Conservation (phyloP, 2,329 filamentous ascomycete species). For the Phaeomoniella chlamydospora region DNA sequence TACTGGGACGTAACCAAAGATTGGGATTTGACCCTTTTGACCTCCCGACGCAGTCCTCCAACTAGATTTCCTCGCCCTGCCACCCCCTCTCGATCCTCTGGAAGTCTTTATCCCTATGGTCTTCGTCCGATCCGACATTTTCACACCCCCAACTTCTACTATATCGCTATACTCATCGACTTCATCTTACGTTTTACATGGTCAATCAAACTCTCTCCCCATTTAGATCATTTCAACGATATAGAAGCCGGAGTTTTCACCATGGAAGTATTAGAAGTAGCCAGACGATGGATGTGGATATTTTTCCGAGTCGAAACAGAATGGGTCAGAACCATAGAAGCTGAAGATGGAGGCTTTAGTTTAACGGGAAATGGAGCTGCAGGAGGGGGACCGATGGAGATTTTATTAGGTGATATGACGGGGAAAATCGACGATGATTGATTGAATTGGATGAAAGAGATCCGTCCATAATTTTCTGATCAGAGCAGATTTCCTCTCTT, state of each 20-base stretch:
- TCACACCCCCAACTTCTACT: conserved; percentile 61
- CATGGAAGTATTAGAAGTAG: conserved; percentile 74
- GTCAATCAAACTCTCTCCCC: conserved; percentile 73
- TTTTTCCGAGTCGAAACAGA: conserved; percentile 93
- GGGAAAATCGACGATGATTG: conserved; percentile 51
- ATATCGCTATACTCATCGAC: conserved; percentile 64
- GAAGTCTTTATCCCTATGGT: conserved; percentile 53
- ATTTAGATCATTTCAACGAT: conserved; percentile 71
- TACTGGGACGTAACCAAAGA: conserved; percentile 97
- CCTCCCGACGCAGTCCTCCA: conserved; percentile 36
- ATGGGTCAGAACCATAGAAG: conserved; percentile 41
- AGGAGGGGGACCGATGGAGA: conserved; percentile 49
- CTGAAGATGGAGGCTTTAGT: not conserved
- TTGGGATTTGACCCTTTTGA: conserved; percentile 85
- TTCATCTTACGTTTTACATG: conserved; percentile 76
- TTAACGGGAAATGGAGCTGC: conserved; percentile 21
- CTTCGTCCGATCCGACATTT: conserved; percentile 64
- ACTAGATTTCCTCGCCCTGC: not conserved
- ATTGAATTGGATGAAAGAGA: conserved; percentile 4
- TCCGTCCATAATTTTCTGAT: too few species aligned
- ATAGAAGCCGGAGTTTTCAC: conserved; percentile 80
- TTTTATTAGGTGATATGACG: conserved; percentile 59
- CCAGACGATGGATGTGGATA: conserved; percentile 89
- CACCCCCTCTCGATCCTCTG: not conserved
- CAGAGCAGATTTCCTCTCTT: too few species aligned